Evolutionary conservation across 1,139 yeast genomes (phyloP).

Genomic region (Sugiyamaella neomexicana): DNA sequence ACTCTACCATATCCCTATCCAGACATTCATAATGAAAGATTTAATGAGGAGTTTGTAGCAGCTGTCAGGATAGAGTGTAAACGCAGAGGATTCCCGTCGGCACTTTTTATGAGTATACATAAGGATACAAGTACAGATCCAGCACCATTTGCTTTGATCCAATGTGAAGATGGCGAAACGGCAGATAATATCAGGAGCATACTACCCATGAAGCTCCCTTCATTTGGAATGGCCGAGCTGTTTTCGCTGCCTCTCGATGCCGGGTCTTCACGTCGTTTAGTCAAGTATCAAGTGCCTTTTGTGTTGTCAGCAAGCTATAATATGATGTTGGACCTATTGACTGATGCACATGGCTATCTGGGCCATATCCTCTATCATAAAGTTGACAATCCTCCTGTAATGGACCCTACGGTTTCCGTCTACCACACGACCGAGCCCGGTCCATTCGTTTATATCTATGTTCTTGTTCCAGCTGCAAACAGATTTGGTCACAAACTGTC

Average conservation of each 20-base stretch:
- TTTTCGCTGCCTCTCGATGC: background rate
- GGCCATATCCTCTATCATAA: constrained; percentile 8
- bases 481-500: background rate
- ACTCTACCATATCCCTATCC: constrained; percentile 14
- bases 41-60: background rate
- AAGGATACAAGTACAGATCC: constrained; percentile 5
- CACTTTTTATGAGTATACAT: background rate
- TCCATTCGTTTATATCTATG: constrained; percentile 9
- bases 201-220: constrained; percentile 1
- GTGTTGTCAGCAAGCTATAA: constrained; percentile 1
- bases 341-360: constrained; percentile 4
- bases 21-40: background rate
- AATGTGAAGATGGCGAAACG: constrained; percentile 2
- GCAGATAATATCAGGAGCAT: background rate
- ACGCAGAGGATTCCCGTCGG: background rate
- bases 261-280: background rate
- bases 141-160: constrained; percentile 5
- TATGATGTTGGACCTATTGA: constrained; percentile 7
- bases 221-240: constrained; percentile 6
- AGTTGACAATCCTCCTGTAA: constrained; percentile 8
- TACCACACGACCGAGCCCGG: constrained; percentile 4
- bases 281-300: constrained; percentile 9
- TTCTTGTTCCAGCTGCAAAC: background rate
- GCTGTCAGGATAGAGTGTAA: background rate
- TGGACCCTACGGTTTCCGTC: constrained; percentile 3